phyloP scores from a whole-genome alignment of 148 eudicot species.

The Rhododendron henanense region DNA sequence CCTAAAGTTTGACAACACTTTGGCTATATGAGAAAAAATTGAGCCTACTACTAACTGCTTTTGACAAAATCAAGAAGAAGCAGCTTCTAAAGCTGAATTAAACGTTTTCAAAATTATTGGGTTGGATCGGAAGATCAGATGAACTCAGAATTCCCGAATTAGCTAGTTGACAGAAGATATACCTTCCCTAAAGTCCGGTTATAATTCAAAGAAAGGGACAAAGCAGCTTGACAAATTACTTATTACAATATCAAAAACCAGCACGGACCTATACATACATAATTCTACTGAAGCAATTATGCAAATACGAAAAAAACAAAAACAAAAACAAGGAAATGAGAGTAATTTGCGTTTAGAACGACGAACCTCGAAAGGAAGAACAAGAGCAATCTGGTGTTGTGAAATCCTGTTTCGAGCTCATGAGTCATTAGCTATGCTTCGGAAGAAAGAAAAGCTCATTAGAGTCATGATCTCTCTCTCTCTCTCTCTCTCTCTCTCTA shows the following conservation, averaged over 20 bases:
- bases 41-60: background rate
- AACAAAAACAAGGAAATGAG: background rate
- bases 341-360: background rate
- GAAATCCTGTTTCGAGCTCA: background rate
- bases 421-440: background rate
- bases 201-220: background rate
- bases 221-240: background rate
- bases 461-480: background rate
- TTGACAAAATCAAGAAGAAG: background rate
- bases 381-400: background rate
- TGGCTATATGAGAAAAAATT: background rate
- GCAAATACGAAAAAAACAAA: background rate
- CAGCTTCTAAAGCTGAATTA: background rate
- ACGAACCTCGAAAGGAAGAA: slow-evolving; percentile 4
- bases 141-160: background rate
- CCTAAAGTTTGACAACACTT: background rate
- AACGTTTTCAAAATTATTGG: background rate
- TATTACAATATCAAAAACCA: background rate
- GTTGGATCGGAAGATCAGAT: background rate
- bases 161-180: background rate
- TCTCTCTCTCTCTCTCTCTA: background rate
- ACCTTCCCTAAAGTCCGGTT: background rate
- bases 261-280: background rate
- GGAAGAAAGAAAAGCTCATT: background rate
- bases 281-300: background rate